Evolutionary conservation across 495 filamentous ascomycete genomes (phyloP), one percentile per base, ranked within the genome.

Genomic region (Monascus purpureus): DNA sequence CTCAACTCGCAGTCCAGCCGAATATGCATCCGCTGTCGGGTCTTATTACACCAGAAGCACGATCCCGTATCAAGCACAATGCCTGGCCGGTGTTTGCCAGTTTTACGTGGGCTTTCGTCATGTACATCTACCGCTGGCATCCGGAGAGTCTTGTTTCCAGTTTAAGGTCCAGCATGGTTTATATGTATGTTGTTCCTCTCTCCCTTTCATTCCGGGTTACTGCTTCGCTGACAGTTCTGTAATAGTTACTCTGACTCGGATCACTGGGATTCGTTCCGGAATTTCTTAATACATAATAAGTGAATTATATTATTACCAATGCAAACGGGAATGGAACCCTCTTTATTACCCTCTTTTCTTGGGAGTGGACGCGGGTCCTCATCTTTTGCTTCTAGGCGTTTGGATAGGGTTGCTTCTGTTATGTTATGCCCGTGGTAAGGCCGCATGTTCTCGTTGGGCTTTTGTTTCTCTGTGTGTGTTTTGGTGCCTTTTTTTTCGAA

Each of bases 161-260:
- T 55, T 59, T 99, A 61, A 70, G 85, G 53, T 87, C 79, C 57
- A 95, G 88, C 61, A 99, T 99, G 90, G 79, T 75, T 38, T 99
- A 96, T 54, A 93, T 99, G 72, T 96, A 83, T 52, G 75, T 70
- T 36, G 50, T 31, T n/a, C 35, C n/a, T 12, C 25, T 16, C 11
- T 31, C 13, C n/a, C 12, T 22, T 26, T 6, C 9, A 22, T 17
- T 8, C 22, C 23, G 7, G 17, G 14, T 13, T 35, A 23, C 19
- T 27, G 16, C 13, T 24, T 61, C 38, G 59, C 38, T 26, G 28
- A 35, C n/a, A 31, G 34, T 28, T 17, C 17, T 13, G 13, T 28
- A 23, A 22, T 34, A 80, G 75, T 42, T 80, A 80, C 36, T 52
- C 65, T 22, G 67, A 92, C 41, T 75, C 79, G 14, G 82, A 94